Evolutionary conservation across 2,329 filamentous ascomycete genomes (phyloP), one percentile per base, ranked within the genome.

Genomic region (Diplodia mutila): DNA sequence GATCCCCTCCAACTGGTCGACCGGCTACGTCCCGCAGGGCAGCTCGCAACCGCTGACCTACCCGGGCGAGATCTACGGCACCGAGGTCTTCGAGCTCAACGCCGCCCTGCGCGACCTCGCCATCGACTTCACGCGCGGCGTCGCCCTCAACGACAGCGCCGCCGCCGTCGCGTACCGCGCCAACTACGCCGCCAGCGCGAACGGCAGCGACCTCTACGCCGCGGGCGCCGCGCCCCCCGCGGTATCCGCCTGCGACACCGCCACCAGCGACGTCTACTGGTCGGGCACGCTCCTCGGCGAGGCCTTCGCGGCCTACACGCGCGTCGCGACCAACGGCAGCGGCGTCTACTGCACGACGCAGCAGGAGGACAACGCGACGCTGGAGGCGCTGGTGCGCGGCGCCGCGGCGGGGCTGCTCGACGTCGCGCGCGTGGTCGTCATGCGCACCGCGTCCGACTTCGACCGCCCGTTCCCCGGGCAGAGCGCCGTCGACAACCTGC

Each of bases 21-120:
- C 89, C 0, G 90, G 90, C 5, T 93, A 93, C 75, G 82, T 93
- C 34, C 85, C 89, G 1, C 88, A 87, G 72, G 90, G 89, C 18
- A 81, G 84, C 25, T 75, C 88, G 90, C 0, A 77, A 83, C 53
- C 71, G 77, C 32, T 34, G 7, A 2, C 32, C 51, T 81, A 80
- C 69, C 80, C 79, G 1, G 69, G 32, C 64, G 67, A 32, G 16
- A 77, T 81, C 66, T 81, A 80, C 69, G 78, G 80, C 37, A 81
- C 79, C 4, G 80, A 82, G 69, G 79, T 80, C 34, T 81, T 80
- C 70, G 79, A 80, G 67, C 66, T 81, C 63, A 81, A 81, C 71
- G 70, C 75, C 27, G 74, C 75, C 39, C 73, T 82, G 14, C 77
- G 78, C 54, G 71, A 76, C 16, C 48, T 77, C 12, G 77, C 77